Conservation (phyloP, 768 basidiomycete genomes). For the Daedaleopsis nitida region DNA sequence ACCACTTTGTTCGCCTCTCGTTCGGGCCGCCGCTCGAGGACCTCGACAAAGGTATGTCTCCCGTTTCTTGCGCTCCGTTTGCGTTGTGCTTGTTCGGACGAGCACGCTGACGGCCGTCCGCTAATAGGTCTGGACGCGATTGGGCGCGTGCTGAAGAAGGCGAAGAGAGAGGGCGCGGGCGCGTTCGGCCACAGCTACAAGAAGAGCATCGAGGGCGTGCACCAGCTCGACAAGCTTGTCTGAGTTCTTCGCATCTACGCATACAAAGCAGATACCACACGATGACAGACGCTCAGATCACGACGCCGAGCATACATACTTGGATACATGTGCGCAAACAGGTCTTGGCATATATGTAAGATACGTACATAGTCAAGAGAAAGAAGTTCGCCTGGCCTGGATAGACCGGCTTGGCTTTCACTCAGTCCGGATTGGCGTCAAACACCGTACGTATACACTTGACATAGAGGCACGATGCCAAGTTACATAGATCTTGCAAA, state of each 20-base stretch:
- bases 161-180: constrained; percentile 58
- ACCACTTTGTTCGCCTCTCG: constrained; percentile 85
- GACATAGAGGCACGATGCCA: too few relatives aligned
- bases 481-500: too few relatives aligned
- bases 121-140: constrained; percentile 74
- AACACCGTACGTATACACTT: too few relatives aligned
- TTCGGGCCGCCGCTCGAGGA: constrained; percentile 83
- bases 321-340: neutral
- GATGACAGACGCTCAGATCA: neutral
- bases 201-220: constrained; percentile 50
- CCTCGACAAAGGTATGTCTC: constrained; percentile 58
- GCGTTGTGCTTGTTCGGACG: too few relatives aligned
- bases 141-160: constrained; percentile 71
- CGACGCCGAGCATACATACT: neutral
- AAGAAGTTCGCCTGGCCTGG: too few relatives aligned
- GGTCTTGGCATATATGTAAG: constrained; percentile 2
- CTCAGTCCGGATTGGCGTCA: too few relatives aligned
- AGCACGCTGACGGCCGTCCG: constrained; percentile 24
- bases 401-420: too few relatives aligned
- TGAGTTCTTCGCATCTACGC: neutral
- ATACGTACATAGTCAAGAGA: too few relatives aligned
- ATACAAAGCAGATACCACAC: neutral
- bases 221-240: constrained; percentile 18
- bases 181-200: constrained; percentile 73
- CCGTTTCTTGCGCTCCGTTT: too few relatives aligned